Conservation (phyloP, 2,329 filamentous ascomycete genomes). For the Ustulina deusta region DNA sequence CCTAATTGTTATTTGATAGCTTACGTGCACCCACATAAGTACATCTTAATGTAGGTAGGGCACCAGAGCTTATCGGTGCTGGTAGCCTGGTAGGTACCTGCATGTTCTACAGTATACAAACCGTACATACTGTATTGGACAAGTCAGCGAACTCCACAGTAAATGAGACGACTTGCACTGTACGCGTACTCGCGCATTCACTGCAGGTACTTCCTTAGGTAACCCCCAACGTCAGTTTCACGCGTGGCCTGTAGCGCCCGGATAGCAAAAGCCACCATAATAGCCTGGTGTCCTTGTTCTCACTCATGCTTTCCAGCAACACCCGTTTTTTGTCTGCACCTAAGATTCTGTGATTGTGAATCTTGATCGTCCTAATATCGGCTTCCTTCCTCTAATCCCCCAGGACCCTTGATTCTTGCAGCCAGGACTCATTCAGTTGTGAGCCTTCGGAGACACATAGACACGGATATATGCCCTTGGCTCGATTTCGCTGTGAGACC, state of each 20-base stretch:
- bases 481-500: conserved; percentile 6
- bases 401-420: background rate
- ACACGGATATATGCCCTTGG: conserved; percentile 12
- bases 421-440: background rate
- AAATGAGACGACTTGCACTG: too few species aligned
- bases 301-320: background rate
- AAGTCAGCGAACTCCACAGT: too few species aligned
- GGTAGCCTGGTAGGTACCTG: background rate
- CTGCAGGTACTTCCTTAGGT: conserved; percentile 1
- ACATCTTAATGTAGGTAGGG: too few species aligned
- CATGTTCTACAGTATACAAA: background rate
- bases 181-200: background rate
- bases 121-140: background rate
- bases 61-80: background rate
- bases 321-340: background rate
- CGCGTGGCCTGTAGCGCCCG: conserved; percentile 22
- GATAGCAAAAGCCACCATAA: conserved; percentile 9
- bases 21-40: too few species aligned
- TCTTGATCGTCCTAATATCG: background rate
- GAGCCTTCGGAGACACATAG: conserved; percentile 3
- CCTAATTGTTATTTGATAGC: too few species aligned
- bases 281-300: too few species aligned
- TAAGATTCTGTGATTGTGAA: background rate
- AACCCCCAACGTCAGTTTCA: conserved; percentile 12
- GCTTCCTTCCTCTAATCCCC: background rate